A percentile compares a stretch with the other conserved stretches of the same genome.
Conservation (phyloP, 345 rosid genomes). For the Gynandropsis gynandra region DNA sequence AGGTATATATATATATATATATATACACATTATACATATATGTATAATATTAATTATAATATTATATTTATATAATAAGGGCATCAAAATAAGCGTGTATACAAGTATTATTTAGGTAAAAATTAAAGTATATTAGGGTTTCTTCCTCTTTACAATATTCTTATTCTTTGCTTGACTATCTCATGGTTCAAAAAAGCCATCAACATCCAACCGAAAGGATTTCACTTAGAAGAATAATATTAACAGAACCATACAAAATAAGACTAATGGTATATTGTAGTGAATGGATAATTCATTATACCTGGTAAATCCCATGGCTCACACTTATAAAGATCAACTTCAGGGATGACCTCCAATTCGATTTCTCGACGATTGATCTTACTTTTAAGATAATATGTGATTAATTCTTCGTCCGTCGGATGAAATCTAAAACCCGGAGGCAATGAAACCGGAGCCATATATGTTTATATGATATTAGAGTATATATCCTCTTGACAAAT, state of each 20-base stretch:
- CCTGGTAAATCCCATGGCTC: conserved; percentile 91
- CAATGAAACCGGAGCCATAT: conserved; percentile 64
- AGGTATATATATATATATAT: no score
- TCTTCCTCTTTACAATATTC: conserved; percentile 27
- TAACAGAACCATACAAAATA: no score
- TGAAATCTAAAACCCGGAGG: conserved; percentile 84
- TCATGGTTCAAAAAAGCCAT: no score
- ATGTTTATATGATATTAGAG: neutral
- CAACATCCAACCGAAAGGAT: no score
- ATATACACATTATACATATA: no score
- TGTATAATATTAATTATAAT: no score
- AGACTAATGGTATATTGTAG: no score
- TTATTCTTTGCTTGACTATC: conserved; percentile 29
- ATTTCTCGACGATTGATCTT: conserved; percentile 59
- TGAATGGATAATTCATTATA: conserved; percentile 11
- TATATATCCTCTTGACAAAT: neutral
- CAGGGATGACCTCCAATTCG: conserved; percentile 66
- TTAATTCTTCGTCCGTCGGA: conserved; percentile 76
- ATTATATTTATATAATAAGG: neutral
- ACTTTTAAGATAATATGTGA: conserved; percentile 61
- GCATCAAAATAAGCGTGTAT: neutral
- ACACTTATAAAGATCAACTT: conserved; percentile 77
- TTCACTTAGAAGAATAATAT: no score
- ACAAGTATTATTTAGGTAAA: neutral
- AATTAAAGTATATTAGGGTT: conserved; percentile 30